Percentiles rank a stretch among this genome's conserved stretches.
phyloP scores from a whole-genome alignment of 2,329 filamentous ascomycete species.

The Lasiodiplodia theobromae region DNA sequence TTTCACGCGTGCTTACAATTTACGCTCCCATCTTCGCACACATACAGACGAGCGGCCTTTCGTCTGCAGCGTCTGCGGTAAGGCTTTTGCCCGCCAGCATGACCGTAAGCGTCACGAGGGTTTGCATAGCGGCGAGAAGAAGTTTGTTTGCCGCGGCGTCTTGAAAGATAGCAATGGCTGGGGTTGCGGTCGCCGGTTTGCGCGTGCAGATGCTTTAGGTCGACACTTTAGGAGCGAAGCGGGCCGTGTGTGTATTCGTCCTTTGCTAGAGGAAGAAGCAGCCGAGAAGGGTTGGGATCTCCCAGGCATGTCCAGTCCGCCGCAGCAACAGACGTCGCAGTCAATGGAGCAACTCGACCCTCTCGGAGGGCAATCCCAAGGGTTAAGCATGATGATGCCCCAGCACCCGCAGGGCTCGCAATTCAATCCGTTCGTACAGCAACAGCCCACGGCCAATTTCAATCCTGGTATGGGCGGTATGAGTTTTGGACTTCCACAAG shows the following conservation, averaged over 20 bases:
- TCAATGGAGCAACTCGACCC: constrained; percentile 29
- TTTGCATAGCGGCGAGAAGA: constrained; percentile 96
- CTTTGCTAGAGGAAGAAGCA: constrained; percentile 94
- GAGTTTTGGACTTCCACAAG: constrained; percentile 76
- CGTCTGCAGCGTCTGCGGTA: constrained; percentile 94
- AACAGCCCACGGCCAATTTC: constrained; percentile 23
- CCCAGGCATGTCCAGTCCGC: constrained; percentile 66
- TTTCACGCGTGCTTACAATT: constrained; percentile 95
- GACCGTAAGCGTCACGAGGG: constrained; percentile 97
- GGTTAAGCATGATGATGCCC: constrained; percentile 41
- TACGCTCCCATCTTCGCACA: constrained; percentile 92
- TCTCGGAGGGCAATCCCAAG: constrained; percentile 41
- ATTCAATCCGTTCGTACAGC: constrained; percentile 23
- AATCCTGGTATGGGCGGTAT: constrained; percentile 37
- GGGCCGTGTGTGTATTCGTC: constrained; percentile 94
- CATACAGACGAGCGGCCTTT: constrained; percentile 98
- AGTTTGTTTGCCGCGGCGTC: constrained; percentile 94
- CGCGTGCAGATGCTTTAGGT: constrained; percentile 91
- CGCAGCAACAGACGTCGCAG: constrained; percentile 48
- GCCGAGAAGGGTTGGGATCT: constrained; percentile 71
- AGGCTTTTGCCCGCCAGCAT: constrained; percentile 96
- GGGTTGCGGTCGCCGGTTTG: constrained; percentile 93
- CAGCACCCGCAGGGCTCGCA: constrained; percentile 41
- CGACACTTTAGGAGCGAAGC: constrained; percentile 96
- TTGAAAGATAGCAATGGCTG: constrained; percentile 83